Conservation (phyloP, 1,284 basidiomycete genomes). For the Vanrija sp. region DNA sequence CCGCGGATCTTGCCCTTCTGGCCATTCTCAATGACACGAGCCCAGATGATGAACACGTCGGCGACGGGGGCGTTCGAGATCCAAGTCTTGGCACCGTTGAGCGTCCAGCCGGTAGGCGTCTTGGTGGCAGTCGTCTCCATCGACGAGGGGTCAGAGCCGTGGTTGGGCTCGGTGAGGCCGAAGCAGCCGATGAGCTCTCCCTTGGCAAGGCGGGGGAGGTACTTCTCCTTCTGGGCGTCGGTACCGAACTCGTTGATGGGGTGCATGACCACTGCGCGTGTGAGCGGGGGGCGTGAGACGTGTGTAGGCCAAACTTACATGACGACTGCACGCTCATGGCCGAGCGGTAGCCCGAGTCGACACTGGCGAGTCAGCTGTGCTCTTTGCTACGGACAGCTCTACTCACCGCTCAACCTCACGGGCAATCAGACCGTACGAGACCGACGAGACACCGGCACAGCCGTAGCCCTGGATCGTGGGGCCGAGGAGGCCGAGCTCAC, state of each 20-base stretch:
- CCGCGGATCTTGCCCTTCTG: constrained; percentile 75
- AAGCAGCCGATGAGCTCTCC: constrained; percentile 91
- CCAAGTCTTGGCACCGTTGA: constrained; percentile 95
- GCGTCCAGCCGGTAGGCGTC: constrained; percentile 71
- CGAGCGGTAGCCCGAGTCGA: constrained; percentile 93
- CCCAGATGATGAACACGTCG: constrained; percentile 88
- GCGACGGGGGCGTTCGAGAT: constrained; percentile 87
- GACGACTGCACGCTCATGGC: constrained; percentile 96
- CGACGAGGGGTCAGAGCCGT: constrained; percentile 86
- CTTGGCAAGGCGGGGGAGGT: constrained; percentile 67
- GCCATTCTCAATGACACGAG: constrained; percentile 48
- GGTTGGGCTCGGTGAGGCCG: constrained; percentile 92
- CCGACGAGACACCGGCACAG: constrained; percentile 87
- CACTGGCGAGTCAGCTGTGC: constrained; percentile 51
- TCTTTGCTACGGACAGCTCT: neutral
- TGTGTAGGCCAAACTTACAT: neutral
- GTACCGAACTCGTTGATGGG: constrained; percentile 88
- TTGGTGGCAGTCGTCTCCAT: constrained; percentile 94
- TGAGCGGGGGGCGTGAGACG: too few species aligned
- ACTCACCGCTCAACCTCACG: constrained; percentile 81
- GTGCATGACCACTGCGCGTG: constrained; percentile 75
- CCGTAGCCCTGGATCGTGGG: constrained; percentile 91
- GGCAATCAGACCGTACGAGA: constrained; percentile 89
- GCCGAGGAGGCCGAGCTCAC: constrained; percentile 83
- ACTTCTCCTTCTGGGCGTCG: constrained; percentile 86